Evolutionary conservation across 208 protist species (phyloP).

Genomic region (Crithidia expoeki): DNA sequence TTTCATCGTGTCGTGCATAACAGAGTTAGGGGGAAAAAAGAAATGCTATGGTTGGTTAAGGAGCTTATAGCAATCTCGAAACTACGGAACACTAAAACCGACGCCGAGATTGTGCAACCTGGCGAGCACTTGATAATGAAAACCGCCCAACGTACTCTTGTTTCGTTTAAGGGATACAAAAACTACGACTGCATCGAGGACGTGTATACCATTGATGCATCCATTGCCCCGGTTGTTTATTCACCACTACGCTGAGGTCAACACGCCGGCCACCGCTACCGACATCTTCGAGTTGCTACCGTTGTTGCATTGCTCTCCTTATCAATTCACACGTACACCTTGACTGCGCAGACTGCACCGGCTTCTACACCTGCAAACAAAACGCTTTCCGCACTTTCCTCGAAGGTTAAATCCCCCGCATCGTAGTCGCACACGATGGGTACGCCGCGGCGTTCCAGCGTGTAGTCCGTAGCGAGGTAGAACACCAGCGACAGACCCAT

Average conservation of each 20-base stretch:
- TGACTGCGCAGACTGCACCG: not conserved
- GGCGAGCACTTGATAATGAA: too few species aligned
- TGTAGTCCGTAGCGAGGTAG: conserved; percentile 42
- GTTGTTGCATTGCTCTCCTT: too few species aligned
- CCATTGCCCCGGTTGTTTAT: not conserved
- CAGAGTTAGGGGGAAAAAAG: too few species aligned
- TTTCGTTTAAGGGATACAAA: too few species aligned
- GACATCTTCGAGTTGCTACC: not conserved
- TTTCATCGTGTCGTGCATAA: too few species aligned
- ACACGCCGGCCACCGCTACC: not conserved
- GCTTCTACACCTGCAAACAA: not conserved
- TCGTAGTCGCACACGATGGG: conserved; percentile 24
- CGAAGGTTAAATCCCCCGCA: not conserved
- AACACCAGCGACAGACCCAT: conserved; percentile 37
- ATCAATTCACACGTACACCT: not conserved
- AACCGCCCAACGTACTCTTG: too few species aligned
- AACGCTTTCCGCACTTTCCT: not conserved
- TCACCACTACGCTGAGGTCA: not conserved
- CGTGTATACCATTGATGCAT: too few species aligned
- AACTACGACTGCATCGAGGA: too few species aligned
- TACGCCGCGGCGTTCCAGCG: conserved; percentile 34
- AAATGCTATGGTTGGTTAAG: too few species aligned
- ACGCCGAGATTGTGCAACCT: too few species aligned
- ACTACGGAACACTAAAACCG: too few species aligned
- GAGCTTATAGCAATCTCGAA: too few species aligned